Evolutionary conservation across 2,329 filamentous ascomycete genomes (phyloP), one percentile per base, ranked within the genome.

Genomic region (Neofusicoccum parvum): DNA sequence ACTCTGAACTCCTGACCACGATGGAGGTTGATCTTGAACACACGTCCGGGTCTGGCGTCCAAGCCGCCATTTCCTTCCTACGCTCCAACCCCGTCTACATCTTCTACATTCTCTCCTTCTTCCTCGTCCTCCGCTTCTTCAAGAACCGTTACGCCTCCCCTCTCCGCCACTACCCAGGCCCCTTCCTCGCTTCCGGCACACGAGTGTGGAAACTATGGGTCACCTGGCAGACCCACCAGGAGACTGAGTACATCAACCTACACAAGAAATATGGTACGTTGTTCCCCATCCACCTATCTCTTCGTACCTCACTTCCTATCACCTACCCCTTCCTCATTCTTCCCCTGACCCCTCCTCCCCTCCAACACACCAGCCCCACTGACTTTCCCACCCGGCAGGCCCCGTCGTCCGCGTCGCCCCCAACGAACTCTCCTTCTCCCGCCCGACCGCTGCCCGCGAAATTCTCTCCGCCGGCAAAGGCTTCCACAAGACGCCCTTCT

Each of bases 371-470:
- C n/a, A 17, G 2, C 11, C 17, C 20, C 23, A 2, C 20, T 50
- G 5, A 6, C 48, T 5, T 12, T 7, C 48, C 20, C 20, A 15
- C 37, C 20, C 14, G 12, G 7, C 32, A 63, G 59, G 67, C 9
- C 80, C 80, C 12, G 78, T 96, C 0, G 88, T 96, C 23, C 85
- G 92, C 23, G 89, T 95, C 69, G 89, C 91, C 71, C 92, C 92
- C 0, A 87, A 91, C 70, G 92, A 95, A 70, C 83, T 95, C 70
- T 92, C 89, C 63, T 71, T 82, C 95, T 62, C 90, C 88, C 64
- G 90, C 94, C 72, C 88, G 89, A 41, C 83, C 82, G 12, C 91
- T 90, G 3, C 92, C 94, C 64, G 82, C 83, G 36, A 77, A 81
- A 60, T 86, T 94, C 62, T 94, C 94, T 69, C 91, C 91, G 54